These are phyloP conservation scores for Hortaea sp. DNA, from an alignment of 2,329 filamentous ascomycete genomes.

Conservation along the genomic window DNA sequence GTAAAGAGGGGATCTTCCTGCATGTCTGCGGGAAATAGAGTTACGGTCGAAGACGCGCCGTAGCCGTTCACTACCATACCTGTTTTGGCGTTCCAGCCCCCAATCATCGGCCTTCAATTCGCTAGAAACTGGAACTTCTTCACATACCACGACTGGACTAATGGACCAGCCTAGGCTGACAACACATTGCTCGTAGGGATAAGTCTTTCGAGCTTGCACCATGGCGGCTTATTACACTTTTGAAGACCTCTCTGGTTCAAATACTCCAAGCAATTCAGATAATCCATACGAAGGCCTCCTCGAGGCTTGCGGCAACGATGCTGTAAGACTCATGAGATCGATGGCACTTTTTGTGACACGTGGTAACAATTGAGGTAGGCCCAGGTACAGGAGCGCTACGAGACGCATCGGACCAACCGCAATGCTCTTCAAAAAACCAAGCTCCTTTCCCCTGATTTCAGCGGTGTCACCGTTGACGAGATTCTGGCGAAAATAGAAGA, in stretches of 20 bases:
- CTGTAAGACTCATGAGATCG: constrained; percentile 40
- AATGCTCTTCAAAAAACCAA: constrained; percentile 67
- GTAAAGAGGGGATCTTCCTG: no score
- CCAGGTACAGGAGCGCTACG: constrained; percentile 63
- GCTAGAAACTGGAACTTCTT: no score
- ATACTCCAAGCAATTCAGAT: constrained; percentile 29
- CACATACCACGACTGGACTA: no score
- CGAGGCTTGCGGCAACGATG: constrained; percentile 52
- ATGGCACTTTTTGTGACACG: neutral
- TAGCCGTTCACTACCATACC: no score
- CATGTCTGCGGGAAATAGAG: no score
- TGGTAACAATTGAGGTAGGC: constrained; percentile 31
- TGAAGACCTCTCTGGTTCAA: constrained; percentile 24
- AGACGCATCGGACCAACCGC: constrained; percentile 60
- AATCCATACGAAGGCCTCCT: constrained; percentile 75
- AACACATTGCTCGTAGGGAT: no score
- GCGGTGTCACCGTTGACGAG: constrained; percentile 64
- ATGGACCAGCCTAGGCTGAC: no score
- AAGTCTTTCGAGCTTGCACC: neutral
- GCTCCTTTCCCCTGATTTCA: constrained; percentile 58
- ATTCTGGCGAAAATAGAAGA: constrained; percentile 62
- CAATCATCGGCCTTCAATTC: no score
- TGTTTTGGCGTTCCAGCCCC: no score
- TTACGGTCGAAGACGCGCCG: no score
- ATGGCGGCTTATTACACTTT: constrained; percentile 28